Percentiles rank a stretch among this genome's conserved stretches.
Evolutionary conservation across 352 stramenopile genomes (phyloP).

Genomic region (Phytopythium montanum): DNA sequence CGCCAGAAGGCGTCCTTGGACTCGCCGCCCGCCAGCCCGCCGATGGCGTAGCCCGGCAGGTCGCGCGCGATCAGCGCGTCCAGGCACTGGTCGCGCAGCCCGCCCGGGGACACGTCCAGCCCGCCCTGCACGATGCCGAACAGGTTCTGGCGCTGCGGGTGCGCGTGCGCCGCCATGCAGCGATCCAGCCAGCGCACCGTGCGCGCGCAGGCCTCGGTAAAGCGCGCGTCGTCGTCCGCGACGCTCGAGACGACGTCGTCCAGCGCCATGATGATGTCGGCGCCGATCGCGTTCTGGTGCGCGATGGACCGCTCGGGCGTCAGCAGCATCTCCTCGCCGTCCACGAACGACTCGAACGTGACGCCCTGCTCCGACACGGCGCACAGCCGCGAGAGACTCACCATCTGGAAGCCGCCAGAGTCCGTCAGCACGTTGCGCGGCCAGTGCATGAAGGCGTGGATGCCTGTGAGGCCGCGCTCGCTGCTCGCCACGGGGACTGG

Average conservation of each 20-base stretch:
- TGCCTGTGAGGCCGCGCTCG: conserved; percentile 81
- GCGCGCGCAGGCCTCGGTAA: conserved; percentile 89
- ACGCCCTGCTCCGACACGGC: conserved; percentile 88
- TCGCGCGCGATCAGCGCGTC: conserved; percentile 85
- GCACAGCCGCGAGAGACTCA: conserved; percentile 93
- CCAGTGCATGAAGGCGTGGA: conserved; percentile 98
- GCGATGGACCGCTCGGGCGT: conserved; percentile 90
- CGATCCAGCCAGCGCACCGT: conserved; percentile 96
- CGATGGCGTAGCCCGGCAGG: conserved; percentile 93
- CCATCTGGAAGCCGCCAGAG: conserved; percentile 98
- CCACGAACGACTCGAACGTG: conserved; percentile 85
- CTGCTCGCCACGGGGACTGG: conserved; percentile 67
- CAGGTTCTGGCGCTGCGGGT: conserved; percentile 90
- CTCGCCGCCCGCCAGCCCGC: conserved; percentile 92
- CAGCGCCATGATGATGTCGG: conserved; percentile 98
- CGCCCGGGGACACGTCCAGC: conserved; percentile 88
- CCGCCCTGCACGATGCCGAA: conserved; percentile 97
- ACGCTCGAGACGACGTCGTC: conserved; percentile 96
- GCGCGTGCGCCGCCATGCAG: conserved; percentile 89
- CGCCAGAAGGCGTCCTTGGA: conserved; percentile 95
- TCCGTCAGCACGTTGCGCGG: conserved; percentile 94
- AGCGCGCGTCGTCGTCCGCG: conserved; percentile 82
- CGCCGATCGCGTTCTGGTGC: conserved; percentile 96
- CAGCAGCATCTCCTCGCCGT: conserved; percentile 90
- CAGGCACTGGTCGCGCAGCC: conserved; percentile 93